These are phyloP conservation scores for Ogataea trehalophila DNA, from an alignment of 805 yeast species.

Conservation along the genomic window DNA sequence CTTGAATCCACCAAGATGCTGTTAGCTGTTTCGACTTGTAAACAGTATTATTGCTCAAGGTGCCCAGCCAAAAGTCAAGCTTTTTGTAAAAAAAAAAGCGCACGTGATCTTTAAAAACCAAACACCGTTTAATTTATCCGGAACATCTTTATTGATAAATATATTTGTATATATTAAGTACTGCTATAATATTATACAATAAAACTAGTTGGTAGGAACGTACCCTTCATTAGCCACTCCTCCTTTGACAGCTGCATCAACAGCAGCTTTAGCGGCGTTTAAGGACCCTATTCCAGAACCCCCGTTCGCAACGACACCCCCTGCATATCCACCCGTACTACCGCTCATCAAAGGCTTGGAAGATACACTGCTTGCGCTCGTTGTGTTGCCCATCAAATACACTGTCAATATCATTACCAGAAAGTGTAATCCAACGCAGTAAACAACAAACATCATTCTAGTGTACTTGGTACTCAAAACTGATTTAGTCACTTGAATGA, in stretches of 20 bases:
- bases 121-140: no score
- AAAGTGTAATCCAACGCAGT: conserved; percentile 71
- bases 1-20: no score
- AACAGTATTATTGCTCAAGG: no score
- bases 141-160: no score
- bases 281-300: conserved; percentile 17
- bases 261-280: not conserved
- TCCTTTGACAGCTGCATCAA: not conserved
- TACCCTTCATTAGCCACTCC: not conserved
- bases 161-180: no score
- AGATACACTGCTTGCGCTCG: conserved; percentile 6
- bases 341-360: conserved; percentile 14
- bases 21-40: no score
- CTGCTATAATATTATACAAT: not conserved
- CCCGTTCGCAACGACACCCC: conserved; percentile 21
- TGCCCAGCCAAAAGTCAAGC: no score
- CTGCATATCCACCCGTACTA: conserved; percentile 26
- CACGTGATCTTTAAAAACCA: no score
- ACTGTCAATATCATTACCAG: conserved; percentile 62
- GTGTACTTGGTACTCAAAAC: conserved; percentile 72
- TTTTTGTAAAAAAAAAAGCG: no score
- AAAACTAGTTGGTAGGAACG: not conserved
- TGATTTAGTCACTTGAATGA: conserved; percentile 64
- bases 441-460: conserved; percentile 65
- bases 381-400: conserved; percentile 37